A percentile compares a stretch with the other conserved stretches of the same genome.
Evolutionary conservation across 345 rosid species (phyloP).

Genomic region (Populus tremula): DNA sequence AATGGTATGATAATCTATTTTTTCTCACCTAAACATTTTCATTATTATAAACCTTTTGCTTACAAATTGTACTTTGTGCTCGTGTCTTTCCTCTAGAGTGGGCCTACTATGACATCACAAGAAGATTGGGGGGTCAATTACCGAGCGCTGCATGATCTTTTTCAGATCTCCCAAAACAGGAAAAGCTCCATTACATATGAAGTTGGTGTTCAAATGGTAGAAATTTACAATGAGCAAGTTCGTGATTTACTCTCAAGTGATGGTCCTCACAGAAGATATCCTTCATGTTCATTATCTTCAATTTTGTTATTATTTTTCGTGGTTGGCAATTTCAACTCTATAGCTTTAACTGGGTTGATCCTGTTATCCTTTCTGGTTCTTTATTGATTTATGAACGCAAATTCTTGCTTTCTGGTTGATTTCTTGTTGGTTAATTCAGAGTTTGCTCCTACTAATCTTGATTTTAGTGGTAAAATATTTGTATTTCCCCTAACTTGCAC

Average conservation of each 20-base stretch:
- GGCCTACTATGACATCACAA: constrained; percentile 67
- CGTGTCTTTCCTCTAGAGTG: constrained; percentile 52
- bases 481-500: constrained; percentile 67
- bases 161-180: constrained; percentile 73
- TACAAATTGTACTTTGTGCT: not conserved
- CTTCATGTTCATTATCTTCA: constrained; percentile 33
- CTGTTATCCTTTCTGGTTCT: not conserved
- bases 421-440: not conserved
- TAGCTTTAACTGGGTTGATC: not conserved
- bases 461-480: constrained; percentile 3
- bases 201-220: constrained; percentile 97
- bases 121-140: constrained; percentile 98
- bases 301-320: not conserved
- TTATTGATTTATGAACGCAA: not conserved
- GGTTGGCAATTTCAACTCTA: not conserved
- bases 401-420: constrained; percentile 1
- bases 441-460: not conserved
- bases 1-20: constrained; percentile 51
- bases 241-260: constrained; percentile 77
- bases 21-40: not conserved
- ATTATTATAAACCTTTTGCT: not conserved
- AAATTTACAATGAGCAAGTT: constrained; percentile 97
- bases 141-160: constrained; percentile 89
- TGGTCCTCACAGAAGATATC: constrained; percentile 84
- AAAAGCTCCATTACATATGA: constrained; percentile 65